phyloP scores from a whole-genome alignment of 2,329 filamentous ascomycete species.

The Cercospora sp. region DNA sequence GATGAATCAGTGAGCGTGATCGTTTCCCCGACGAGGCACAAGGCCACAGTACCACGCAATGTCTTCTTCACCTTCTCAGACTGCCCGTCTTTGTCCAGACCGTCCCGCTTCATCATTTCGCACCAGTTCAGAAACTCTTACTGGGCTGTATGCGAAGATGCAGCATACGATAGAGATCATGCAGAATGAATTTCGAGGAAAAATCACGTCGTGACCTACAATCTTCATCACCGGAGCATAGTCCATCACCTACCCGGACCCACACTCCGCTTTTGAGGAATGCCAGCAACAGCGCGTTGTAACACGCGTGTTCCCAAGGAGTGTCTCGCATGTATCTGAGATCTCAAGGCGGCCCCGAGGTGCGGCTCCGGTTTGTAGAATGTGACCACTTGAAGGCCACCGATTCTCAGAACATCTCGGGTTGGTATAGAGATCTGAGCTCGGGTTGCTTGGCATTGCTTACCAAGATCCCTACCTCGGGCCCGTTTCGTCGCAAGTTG shows the following conservation, averaged over 20 bases:
- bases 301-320: constrained; percentile 12
- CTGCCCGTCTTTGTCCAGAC: constrained; percentile 18
- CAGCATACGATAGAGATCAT: background rate
- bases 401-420: constrained; percentile 15
- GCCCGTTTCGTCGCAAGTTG: constrained; percentile 10
- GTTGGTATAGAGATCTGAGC: constrained; percentile 17
- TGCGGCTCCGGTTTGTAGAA: constrained; percentile 13
- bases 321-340: constrained; percentile 16
- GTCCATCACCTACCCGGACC: constrained; percentile 7
- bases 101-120: constrained; percentile 22
- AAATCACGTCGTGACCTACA: constrained; percentile 1
- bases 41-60: constrained; percentile 10
- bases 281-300: constrained; percentile 4
- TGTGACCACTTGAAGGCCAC: constrained; percentile 15
- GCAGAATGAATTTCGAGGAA: background rate
- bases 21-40: background rate
- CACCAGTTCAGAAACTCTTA: background rate
- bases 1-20: background rate
- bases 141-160: background rate
- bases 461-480: constrained; percentile 9
- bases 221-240: background rate
- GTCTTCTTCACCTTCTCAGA: constrained; percentile 28
- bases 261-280: constrained; percentile 16
- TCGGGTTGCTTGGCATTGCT: constrained; percentile 14
- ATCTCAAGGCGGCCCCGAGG: constrained; percentile 15